Evolutionary conservation across 768 basidiomycete genomes (phyloP).

Genomic region (Lentinula raphanica): DNA sequence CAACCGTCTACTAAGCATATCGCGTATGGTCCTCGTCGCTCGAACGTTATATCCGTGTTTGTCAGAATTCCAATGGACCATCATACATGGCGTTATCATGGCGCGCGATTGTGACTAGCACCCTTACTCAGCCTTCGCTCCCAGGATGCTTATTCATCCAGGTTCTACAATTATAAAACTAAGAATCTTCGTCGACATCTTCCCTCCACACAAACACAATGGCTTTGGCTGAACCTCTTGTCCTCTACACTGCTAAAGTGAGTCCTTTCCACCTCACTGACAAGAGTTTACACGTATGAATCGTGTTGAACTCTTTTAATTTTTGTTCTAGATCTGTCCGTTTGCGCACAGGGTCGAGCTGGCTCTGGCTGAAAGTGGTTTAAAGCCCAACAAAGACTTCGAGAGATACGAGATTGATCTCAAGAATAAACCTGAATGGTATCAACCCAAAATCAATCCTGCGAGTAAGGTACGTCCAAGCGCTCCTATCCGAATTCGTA

Average conservation of each 20-base stretch:
- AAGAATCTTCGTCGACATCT: neutral
- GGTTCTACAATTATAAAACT: neutral
- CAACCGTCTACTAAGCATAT: too few species aligned
- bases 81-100: neutral
- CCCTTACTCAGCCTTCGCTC: neutral
- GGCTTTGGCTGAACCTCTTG: slow-evolving; percentile 7
- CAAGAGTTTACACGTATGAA: too few species aligned
- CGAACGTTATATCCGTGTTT: too few species aligned
- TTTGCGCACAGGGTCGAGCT: slow-evolving; percentile 6
- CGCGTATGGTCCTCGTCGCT: too few species aligned
- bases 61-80: neutral
- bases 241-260: slow-evolving; percentile 4
- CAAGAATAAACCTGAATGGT: slow-evolving; percentile 7
- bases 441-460: slow-evolving; percentile 4
- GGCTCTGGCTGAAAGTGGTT: slow-evolving; percentile 4
- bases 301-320: neutral
- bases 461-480: neutral
- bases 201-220: neutral
- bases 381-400: neutral
- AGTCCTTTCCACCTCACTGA: too few species aligned
- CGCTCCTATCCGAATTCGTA: neutral
- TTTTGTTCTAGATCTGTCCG: slow-evolving; percentile 4
- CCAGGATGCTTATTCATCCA: neutral
- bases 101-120: neutral
- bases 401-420: slow-evolving; percentile 5